These are phyloP conservation scores for Colletotrichum sansevieriae DNA, from an alignment of 2,329 filamentous ascomycete species.

Conservation along the genomic window DNA sequence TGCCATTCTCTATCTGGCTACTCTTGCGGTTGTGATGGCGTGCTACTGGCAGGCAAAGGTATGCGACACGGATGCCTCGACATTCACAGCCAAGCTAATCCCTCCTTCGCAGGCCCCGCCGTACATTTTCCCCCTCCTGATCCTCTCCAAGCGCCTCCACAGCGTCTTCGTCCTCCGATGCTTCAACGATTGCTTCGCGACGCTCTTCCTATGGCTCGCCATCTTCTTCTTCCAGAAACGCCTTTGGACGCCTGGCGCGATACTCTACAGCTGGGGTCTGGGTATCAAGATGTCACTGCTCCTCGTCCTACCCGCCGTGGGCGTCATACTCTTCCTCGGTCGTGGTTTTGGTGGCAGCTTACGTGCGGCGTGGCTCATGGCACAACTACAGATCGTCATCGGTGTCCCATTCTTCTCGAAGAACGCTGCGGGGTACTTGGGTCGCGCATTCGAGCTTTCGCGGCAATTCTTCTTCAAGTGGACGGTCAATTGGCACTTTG, in stretches of 20 bases:
- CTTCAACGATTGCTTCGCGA: conserved; percentile 96
- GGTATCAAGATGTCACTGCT: conserved; percentile 97
- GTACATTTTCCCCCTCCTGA: conserved; percentile 86
- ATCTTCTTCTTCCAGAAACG: conserved; percentile 82
- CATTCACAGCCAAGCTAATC: conserved; percentile 21
- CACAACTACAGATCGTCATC: conserved; percentile 79
- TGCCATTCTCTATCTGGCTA: conserved; percentile 80
- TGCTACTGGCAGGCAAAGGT: conserved; percentile 85
- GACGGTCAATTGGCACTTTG: conserved; percentile 98
- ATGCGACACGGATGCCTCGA: conserved; percentile 43
- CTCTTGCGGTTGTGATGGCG: conserved; percentile 81
- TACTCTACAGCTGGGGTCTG: conserved; percentile 82
- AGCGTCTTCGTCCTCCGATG: conserved; percentile 92
- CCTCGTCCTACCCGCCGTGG: conserved; percentile 85
- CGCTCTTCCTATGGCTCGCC: conserved; percentile 85
- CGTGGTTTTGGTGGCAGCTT: conserved; percentile 76
- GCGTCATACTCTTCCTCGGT: conserved; percentile 79
- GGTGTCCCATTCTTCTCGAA: conserved; percentile 76
- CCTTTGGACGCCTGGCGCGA: conserved; percentile 78
- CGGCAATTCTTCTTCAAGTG: conserved; percentile 95
- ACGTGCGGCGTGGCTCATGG: conserved; percentile 77
- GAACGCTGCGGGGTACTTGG: conserved; percentile 79
- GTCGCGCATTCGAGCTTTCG: conserved; percentile 89
- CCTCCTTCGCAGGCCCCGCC: conserved; percentile 74
- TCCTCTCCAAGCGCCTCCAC: conserved; percentile 92